Percentiles rank a stretch among this genome's conserved stretches.
These are phyloP conservation scores for Pythium apleroticum DNA, from an alignment of 352 stramenopile genomes.

Conservation along the genomic window DNA sequence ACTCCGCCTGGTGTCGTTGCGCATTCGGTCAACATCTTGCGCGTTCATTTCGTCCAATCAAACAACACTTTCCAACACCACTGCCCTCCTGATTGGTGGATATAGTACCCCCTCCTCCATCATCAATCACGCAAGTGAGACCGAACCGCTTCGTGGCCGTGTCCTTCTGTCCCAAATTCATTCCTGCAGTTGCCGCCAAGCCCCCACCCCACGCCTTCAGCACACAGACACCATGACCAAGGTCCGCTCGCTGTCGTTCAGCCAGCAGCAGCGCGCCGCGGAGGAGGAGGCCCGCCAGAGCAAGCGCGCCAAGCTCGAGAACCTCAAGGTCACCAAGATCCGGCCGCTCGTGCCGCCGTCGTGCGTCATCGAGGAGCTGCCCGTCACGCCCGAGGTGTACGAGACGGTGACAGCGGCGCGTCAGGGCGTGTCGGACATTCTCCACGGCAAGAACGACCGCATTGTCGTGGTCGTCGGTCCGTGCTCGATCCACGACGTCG, in stretches of 20 bases:
- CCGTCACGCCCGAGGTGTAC: slow-evolving; percentile 65
- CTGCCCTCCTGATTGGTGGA: background rate
- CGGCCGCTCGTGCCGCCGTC: slow-evolving; percentile 66
- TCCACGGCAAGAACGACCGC: slow-evolving; percentile 69
- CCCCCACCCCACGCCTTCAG: slow-evolving; percentile 8
- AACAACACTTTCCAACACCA: background rate
- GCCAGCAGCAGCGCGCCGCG: slow-evolving; percentile 22
- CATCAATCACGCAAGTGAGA: background rate
- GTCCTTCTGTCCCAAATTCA: slow-evolving; percentile 7
- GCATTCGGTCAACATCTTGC: background rate
- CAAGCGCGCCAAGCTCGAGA: slow-evolving; percentile 73
- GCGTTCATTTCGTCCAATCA: background rate
- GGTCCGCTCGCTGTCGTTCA: slow-evolving; percentile 23
- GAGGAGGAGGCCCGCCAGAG: slow-evolving; percentile 33
- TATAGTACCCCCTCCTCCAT: background rate
- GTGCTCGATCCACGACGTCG: slow-evolving; percentile 83
- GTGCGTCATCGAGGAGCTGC: slow-evolving; percentile 73
- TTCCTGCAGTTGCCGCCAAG: slow-evolving; percentile 26
- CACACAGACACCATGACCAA: slow-evolving; percentile 28
- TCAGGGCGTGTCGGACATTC: slow-evolving; percentile 49
- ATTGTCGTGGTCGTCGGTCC: slow-evolving; percentile 75
- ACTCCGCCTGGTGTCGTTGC: background rate
- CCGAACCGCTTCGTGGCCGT: background rate
- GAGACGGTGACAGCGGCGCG: slow-evolving; percentile 59
- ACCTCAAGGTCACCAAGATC: slow-evolving; percentile 72